Percentiles rank a stretch among this genome's conserved stretches.
Evolutionary conservation across 805 yeast species (phyloP).

Genomic region (Kazachstania viticola): DNA sequence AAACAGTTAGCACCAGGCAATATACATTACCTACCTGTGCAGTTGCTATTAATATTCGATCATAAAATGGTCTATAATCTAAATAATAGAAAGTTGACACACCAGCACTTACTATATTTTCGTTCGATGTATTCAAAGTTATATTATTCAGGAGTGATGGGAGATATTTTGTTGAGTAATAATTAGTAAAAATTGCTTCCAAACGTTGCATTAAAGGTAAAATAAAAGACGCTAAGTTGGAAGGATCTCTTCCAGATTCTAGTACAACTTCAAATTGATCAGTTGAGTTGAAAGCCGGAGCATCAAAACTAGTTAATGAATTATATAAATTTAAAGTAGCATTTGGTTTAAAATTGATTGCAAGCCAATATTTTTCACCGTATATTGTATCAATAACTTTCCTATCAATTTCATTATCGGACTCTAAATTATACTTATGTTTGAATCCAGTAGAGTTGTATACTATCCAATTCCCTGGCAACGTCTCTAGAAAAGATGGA

Average conservation of each 20-base stretch:
- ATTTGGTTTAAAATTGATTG: constrained; percentile 40
- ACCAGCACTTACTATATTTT: constrained; percentile 1
- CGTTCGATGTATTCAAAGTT: constrained; percentile 10
- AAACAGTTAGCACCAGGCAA: constrained; percentile 59
- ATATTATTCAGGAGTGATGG: constrained; percentile 23
- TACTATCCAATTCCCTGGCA: constrained; percentile 23
- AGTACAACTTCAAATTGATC: constrained; percentile 31
- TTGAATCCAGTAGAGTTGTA: constrained; percentile 18
- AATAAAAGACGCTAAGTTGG: constrained; percentile 35
- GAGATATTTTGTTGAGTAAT: constrained; percentile 12
- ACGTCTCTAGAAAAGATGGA: background rate
- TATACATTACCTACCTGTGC: constrained; percentile 67
- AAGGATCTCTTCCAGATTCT: constrained; percentile 56
- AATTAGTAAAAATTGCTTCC: constrained; percentile 21
- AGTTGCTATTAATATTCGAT: constrained; percentile 50
- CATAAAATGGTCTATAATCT: constrained; percentile 41
- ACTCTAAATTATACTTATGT: constrained; percentile 35
- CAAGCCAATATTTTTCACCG: constrained; percentile 52
- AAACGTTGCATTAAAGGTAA: constrained; percentile 33
- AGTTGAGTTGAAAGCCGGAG: constrained; percentile 11
- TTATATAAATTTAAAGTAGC: constrained; percentile 28
- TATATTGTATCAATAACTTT: constrained; percentile 36
- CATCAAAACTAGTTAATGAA: constrained; percentile 11
- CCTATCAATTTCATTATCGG: constrained; percentile 21
- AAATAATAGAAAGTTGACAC: constrained; percentile 28